A percentile compares a stretch with the other conserved stretches of the same genome.
Evolutionary conservation across 2,329 filamentous ascomycete genomes (phyloP).

Genomic region (Coniochaeta sp.): DNA sequence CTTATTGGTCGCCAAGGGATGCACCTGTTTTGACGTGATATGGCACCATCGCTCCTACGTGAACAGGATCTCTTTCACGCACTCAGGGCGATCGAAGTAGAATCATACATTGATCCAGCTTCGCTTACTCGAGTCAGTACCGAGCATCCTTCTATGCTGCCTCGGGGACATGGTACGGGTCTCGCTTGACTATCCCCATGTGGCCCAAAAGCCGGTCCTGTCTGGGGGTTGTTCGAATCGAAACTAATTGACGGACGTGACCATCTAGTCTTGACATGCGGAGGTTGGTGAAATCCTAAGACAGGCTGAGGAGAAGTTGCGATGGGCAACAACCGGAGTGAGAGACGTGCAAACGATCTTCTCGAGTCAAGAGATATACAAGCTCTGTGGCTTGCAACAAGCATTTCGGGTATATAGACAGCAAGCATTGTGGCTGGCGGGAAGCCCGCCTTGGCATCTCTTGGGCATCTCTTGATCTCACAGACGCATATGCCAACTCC

Average conservation of each 20-base stretch:
- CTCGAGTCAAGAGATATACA: not conserved
- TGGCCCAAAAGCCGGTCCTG: not conserved
- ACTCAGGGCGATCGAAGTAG: not conserved
- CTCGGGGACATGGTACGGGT: not conserved
- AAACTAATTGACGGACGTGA: not conserved
- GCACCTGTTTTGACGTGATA: conserved; percentile 1
- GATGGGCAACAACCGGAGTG: not conserved
- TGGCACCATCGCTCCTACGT: not conserved
- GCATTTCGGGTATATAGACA: not conserved
- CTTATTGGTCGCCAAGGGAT: not conserved
- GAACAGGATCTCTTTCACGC: not conserved
- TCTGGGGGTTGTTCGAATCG: not conserved
- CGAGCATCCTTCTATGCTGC: not conserved
- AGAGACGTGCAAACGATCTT: not conserved
- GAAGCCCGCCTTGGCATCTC: not conserved
- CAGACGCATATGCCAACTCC: not conserved
- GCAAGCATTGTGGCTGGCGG: not conserved
- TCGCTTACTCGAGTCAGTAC: not conserved
- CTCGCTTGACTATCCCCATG: not conserved
- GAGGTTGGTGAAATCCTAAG: not conserved
- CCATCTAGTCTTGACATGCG: too few species aligned
- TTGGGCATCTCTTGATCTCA: not conserved
- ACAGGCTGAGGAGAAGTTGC: not conserved
- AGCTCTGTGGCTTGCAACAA: not conserved
- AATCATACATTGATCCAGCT: not conserved